Percentiles rank a stretch among this genome's conserved stretches.
Conservation (phyloP, 2,329 filamentous ascomycete species). For the Thermothelomyces thermophilus region DNA sequence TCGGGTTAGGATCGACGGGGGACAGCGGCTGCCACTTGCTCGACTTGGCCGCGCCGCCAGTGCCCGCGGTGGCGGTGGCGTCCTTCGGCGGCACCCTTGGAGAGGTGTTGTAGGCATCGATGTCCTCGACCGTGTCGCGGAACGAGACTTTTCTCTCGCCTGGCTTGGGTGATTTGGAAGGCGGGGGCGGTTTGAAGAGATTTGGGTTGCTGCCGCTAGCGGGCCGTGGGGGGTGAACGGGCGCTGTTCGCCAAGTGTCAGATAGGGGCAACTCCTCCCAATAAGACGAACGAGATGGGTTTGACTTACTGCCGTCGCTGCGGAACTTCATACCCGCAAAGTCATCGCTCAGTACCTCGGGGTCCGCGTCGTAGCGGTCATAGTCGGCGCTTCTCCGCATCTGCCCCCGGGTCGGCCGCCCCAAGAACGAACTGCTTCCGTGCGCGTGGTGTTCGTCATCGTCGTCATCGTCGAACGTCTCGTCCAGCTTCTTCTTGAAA, state of each 20-base stretch:
- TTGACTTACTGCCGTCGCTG: conserved; percentile 52
- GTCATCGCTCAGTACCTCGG: conserved; percentile 81
- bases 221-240: conserved; percentile 52
- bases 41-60: conserved; percentile 51
- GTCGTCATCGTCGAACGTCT: conserved; percentile 73
- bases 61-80: conserved; percentile 32
- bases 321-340: conserved; percentile 66
- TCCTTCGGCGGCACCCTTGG: conserved; percentile 50
- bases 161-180: conserved; percentile 45
- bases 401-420: conserved; percentile 52
- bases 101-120: conserved; percentile 66
- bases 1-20: conserved; percentile 74
- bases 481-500: conserved; percentile 89
- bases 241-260: conserved; percentile 34
- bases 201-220: conserved; percentile 60
- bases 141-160: conserved; percentile 49
- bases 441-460: conserved; percentile 46
- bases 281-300: neutral
- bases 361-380: conserved; percentile 90
- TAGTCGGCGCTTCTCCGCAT: conserved; percentile 76
- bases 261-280: neutral
- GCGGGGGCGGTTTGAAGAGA: conserved; percentile 65
- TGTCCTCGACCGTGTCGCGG: conserved; percentile 66
- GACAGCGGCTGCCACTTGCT: conserved; percentile 98
- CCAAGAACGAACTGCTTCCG: conserved; percentile 33